Base-by-base conservation (phyloP, 2,329 filamentous ascomycete genomes). In the Lecanicillium sp. region DNA sequence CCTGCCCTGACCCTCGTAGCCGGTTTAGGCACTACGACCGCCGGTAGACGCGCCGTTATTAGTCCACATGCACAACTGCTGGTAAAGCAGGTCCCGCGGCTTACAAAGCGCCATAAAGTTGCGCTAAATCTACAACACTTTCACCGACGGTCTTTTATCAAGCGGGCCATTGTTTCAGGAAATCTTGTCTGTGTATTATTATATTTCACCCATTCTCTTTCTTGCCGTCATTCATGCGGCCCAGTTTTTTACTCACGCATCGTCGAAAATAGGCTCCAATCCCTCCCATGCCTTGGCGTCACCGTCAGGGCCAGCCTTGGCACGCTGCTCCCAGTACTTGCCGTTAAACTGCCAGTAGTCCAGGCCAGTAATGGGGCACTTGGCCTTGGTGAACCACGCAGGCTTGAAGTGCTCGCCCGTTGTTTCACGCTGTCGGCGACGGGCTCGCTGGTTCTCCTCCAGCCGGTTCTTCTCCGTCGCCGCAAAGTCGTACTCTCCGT, bases 401-500 rank as follows among this genome's bases (percentile, higher is more conserved):
- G 92, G 87, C 29, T 65, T 62, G 55, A 92, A 97, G 44, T 90
- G 81, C 46, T 94, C 84, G 4, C 92, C 92, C 3, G 65, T 74
- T 20, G 74, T 72, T 62, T 98, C 90, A 17, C 89, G 72, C 42
- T 72, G 66, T 39, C 85, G 68, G 44, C 92, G 69, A 42, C 82
- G 81, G 9, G 81, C 79, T 43, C 92, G 74, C 68, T 98, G 92
- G 47, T 81, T 88, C 66, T 96, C 85, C 61, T 98, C 92, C 0
- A 98, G 77, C 2, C 92, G 74, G 54, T 90, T 92, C 76, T 98
- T 98, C 69, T 98, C 92, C 5, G 76, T 77, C 0, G 90, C 92
- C 2, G 92, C 92, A 43, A 92, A 72, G 54, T 97, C 90, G 56
- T 98, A 98, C 61, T 89, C 79, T n/a, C 90, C 92, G 45, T 97